Evolutionary conservation across 2,329 filamentous ascomycete species (phyloP), one percentile per base, ranked within the genome.

Genomic region (Colletotrichum sojae): DNA sequence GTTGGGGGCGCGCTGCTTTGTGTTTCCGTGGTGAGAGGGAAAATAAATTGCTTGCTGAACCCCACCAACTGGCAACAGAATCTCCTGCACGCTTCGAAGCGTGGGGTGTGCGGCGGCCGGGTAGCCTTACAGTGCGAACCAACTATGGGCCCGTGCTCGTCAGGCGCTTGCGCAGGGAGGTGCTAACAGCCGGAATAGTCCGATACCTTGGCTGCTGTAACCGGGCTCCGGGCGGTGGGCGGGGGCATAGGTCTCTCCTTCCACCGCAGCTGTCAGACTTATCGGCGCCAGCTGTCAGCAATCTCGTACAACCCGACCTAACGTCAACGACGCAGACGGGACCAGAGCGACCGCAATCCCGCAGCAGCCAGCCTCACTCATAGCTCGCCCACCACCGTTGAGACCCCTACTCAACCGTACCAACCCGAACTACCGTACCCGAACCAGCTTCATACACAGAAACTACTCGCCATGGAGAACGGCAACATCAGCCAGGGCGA

Each of bases 381-480:
- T 63, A 59, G 59, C 43, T 49, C 52, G 25, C 36, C 45, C 58
- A 53, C 20, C 25, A 52, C 49, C 49, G 22, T 22, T 18, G 2
- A 49, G 16, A 18, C 12, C n/a, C 46, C 46, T 22, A 49, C n/a
- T 27, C n/a, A 18, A 9, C 9, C 10, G 10, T 55, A 45, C 16
- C 57, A 60, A 22, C 25, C 25, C 13, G 25, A 16, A 46, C 25
- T 13, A 55, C 49, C 25, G 22, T n/a, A 25, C 18, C n/a, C 43
- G 2, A 22, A 13, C 10, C 8, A 12, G 13, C 15, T 16, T 13
- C 43, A 39, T 25, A 39, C 22, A 18, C n/a, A 45, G 46, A 25
- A 22, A 22, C 31, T 36, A 36, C 31, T 15, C 40, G 80, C 72
- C 70, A 96, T 95, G 93, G 94, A 95, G 83, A 95, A 95, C 84